Percentiles rank a stretch among this genome's conserved stretches.
phyloP scores from a whole-genome alignment of 331 rosid species.

The Stylosanthes scabra region DNA sequence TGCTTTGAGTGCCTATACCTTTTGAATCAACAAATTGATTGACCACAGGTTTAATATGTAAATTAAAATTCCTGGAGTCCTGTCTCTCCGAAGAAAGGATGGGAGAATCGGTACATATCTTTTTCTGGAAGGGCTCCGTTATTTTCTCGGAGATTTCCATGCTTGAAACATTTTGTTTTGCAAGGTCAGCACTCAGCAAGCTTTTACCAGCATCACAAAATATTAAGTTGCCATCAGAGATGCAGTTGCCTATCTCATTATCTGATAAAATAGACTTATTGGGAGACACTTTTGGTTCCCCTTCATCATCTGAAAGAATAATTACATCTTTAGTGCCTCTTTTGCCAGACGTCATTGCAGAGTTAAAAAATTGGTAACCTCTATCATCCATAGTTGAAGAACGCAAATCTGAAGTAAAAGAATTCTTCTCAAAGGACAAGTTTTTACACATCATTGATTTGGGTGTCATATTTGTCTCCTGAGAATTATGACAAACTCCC shows the following conservation, averaged over 20 bases:
- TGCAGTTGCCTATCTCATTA: constrained; percentile 40
- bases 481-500: constrained; percentile 55
- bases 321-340: constrained; percentile 45
- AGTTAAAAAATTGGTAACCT: constrained; percentile 48
- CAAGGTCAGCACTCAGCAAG: constrained; percentile 42
- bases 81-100: constrained; percentile 48
- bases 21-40: constrained; percentile 48
- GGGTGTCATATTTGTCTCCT: constrained; percentile 42
- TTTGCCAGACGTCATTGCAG: constrained; percentile 38
- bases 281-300: constrained; percentile 47
- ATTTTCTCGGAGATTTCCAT: constrained; percentile 47
- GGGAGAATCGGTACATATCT: constrained; percentile 45
- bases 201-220: constrained; percentile 46
- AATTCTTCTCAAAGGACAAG: constrained; percentile 44
- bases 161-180: constrained; percentile 45
- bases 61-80: constrained; percentile 46
- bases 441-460: constrained; percentile 48
- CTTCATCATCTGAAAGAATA: constrained; percentile 91
- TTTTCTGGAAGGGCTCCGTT: constrained; percentile 44
- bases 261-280: constrained; percentile 45
- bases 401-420: constrained; percentile 47
- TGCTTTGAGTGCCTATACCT: constrained; percentile 47
- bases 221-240: constrained; percentile 46
- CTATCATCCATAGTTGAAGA: constrained; percentile 49
- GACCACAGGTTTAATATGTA: constrained; percentile 38